Base-by-base conservation (phyloP, 495 filamentous ascomycete genomes). In the Hypoxylon subgilvum region DNA sequence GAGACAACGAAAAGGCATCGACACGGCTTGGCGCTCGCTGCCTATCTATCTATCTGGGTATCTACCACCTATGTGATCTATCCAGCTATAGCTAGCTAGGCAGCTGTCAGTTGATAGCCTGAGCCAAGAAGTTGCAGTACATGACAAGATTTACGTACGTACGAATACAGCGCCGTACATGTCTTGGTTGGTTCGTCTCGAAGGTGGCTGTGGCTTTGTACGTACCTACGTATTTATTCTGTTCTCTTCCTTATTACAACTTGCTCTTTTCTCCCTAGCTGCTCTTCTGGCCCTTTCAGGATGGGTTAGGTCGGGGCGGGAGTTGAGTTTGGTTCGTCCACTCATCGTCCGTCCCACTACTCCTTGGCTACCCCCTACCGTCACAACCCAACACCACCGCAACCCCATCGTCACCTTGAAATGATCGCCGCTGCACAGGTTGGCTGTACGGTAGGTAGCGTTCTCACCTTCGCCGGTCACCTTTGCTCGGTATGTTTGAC, bases 81-180 rank as follows among this genome's bases (percentile, higher is more conserved):
- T 51, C 54, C 54, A 64, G 61, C 61, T 64, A 59, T 59, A 55
- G 61, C 54, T 59, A 64, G 54, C 54, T 64, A 64, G 61, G 61
- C 61, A 64, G 61, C 50, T 64, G 61, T 64, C 52, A 53, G 52
- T 39, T 8, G 52, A 57, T 52, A 52, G 36, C 46, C 28, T 52
- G 13, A 43, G 59, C 59, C 59, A 63, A 58, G 54, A 59, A 54
- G 61, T 64, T 55, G 49, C 48, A 64, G 17, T 44, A 44, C 54
- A 64, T 59, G 49, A 27, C n/a, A n/a, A n/a, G n/a, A 39, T 58
- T 45, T 53, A 44, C 49, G 48, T 51, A 55, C 49, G 51, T 50
- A 55, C 32, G 32, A 25, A 45, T 27, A 41, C 41, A 35, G 14
- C 25, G 17, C 25, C 34, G 25, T 45, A 56, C 30, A 34, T 49